Conservation (phyloP, 2,329 filamentous ascomycete species). For the Penicillium hordei region DNA sequence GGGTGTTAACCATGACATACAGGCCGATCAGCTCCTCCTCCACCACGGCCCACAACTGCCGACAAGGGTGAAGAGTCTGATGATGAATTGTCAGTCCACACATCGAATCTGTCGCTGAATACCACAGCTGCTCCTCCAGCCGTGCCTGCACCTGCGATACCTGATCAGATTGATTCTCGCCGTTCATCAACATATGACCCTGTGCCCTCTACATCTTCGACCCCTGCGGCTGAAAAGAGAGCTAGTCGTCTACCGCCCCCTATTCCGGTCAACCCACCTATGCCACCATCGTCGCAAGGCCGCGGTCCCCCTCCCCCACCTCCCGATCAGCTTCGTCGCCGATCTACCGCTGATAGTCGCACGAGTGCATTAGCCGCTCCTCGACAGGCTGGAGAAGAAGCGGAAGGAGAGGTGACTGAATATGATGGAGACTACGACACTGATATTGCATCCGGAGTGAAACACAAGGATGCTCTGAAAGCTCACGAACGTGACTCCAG, state of each 20-base stretch:
- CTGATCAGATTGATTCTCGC: constrained; percentile 41
- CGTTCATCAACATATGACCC: constrained; percentile 39
- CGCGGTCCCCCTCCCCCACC: constrained; percentile 68
- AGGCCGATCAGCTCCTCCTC: constrained; percentile 64
- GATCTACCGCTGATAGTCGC: constrained; percentile 59
- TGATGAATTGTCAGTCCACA: constrained; percentile 70
- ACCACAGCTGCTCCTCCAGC: constrained; percentile 49
- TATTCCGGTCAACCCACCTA: constrained; percentile 42
- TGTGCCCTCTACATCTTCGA: constrained; percentile 44
- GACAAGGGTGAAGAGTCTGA: constrained; percentile 83
- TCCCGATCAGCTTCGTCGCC: constrained; percentile 53
- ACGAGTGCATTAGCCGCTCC: constrained; percentile 43
- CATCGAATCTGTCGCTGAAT: constrained; percentile 46
- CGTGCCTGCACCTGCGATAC: constrained; percentile 46
- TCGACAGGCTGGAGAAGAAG: constrained; percentile 56
- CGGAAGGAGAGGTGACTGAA: constrained; percentile 80
- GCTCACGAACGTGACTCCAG: constrained; percentile 75
- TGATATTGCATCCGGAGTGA: constrained; percentile 90
- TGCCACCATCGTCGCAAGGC: constrained; percentile 46
- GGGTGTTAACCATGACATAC: constrained; percentile 29
- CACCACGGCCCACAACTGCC: constrained; percentile 60
- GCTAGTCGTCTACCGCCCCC: constrained; percentile 47
- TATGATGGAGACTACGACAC: constrained; percentile 99
- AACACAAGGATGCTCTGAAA: constrained; percentile 89
- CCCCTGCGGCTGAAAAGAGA: constrained; percentile 40